These are phyloP conservation scores for Phytophthora aleatoria DNA, from an alignment of 352 stramenopile genomes.

Conservation along the genomic window DNA sequence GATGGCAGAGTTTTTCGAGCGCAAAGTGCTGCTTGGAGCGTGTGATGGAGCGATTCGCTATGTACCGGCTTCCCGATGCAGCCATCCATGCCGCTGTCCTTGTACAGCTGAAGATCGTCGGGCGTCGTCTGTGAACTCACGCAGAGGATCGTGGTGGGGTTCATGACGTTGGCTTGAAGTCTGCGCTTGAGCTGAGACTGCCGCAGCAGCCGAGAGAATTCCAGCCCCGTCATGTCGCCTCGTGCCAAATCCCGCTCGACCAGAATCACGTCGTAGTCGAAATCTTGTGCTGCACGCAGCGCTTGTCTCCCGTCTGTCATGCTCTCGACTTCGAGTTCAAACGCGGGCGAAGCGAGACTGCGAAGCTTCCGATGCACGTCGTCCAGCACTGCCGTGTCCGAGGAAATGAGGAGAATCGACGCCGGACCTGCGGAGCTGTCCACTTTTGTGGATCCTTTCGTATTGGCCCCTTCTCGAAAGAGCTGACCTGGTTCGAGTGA, in stretches of 20 bases:
- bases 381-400: conserved; percentile 39
- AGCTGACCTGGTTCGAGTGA: conserved; percentile 45
- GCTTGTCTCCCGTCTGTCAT: conserved; percentile 63
- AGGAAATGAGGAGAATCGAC: conserved; percentile 45
- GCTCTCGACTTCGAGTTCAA: conserved; percentile 56
- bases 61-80: conserved; percentile 88
- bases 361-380: conserved; percentile 41
- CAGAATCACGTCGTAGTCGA: conserved; percentile 84
- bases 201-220: conserved; percentile 80
- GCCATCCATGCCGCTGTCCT: conserved; percentile 90
- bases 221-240: conserved; percentile 59
- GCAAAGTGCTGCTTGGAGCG: conserved; percentile 77
- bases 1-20: neutral
- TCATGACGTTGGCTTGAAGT: conserved; percentile 34
- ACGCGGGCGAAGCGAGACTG: conserved; percentile 12
- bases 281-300: conserved; percentile 50
- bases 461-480: conserved; percentile 32
- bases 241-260: conserved; percentile 69
- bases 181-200: conserved; percentile 69
- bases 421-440: neutral
- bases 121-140: conserved; percentile 62
- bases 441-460: conserved; percentile 6
- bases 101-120: conserved; percentile 86
- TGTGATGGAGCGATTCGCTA: conserved; percentile 66
- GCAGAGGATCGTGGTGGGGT: conserved; percentile 58